phyloP scores from a whole-genome alignment of 306 rosid genomes.

The Vachellia pachyceras region DNA sequence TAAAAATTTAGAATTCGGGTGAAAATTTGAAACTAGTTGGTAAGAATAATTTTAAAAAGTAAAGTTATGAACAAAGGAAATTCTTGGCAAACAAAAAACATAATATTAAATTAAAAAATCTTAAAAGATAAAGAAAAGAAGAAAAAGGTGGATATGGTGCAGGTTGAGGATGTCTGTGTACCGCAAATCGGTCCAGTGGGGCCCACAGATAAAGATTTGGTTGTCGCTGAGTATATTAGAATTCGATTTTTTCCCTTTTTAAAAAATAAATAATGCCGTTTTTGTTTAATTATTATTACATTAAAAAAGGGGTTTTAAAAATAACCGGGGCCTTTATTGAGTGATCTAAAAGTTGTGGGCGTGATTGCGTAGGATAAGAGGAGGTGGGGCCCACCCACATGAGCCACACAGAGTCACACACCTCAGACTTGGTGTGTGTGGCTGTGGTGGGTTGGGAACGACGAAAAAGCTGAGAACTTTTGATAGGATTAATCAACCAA shows the following conservation, averaged over 20 bases:
- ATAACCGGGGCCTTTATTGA: slow-evolving; percentile 10
- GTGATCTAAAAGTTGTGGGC: slow-evolving; percentile 54
- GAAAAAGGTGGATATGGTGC: slow-evolving; percentile 62
- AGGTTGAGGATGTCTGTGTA: slow-evolving; percentile 49
- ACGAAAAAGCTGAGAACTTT: slow-evolving; percentile 37
- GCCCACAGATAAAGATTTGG: slow-evolving; percentile 55
- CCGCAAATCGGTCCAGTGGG: slow-evolving; percentile 70
- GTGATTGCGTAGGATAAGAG: slow-evolving; percentile 40
- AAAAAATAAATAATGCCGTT: neutral
- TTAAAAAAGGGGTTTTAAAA: too few relatives aligned
- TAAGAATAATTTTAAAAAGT: neutral
- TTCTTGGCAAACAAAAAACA: neutral
- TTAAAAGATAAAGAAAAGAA: neutral
- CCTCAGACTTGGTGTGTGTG: neutral
- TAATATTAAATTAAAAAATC: neutral
- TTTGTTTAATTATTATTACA: too few relatives aligned
- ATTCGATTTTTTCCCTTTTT: neutral
- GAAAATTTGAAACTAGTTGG: neutral
- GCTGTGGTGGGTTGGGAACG: slow-evolving; percentile 7
- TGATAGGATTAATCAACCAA: slow-evolving; percentile 23
- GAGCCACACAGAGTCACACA: slow-evolving; percentile 22
- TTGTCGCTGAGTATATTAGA: slow-evolving; percentile 37
- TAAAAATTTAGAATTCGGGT: neutral
- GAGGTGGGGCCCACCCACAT: slow-evolving; percentile 54
- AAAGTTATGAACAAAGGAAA: neutral